phyloP scores from a whole-genome alignment of 495 filamentous ascomycete species.

The Tricharina praecox region DNA sequence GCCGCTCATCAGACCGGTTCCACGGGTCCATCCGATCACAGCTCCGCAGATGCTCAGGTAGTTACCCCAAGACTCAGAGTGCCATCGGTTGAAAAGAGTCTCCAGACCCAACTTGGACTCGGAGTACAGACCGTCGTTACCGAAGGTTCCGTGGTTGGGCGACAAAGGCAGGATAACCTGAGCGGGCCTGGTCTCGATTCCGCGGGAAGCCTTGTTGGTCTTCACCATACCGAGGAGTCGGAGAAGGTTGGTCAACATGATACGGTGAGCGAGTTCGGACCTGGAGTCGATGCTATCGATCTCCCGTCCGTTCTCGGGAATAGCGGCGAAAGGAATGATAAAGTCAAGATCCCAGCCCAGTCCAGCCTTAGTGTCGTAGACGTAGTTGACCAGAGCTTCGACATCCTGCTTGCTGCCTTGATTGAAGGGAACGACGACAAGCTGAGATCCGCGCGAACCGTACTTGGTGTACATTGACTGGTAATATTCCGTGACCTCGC shows the following conservation, averaged over 20 bases:
- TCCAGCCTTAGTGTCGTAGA: constrained; percentile 92
- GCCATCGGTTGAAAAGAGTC: constrained; percentile 96
- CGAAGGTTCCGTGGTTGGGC: constrained; percentile 96
- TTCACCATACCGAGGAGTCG: constrained; percentile 83
- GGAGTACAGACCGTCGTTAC: constrained; percentile 93
- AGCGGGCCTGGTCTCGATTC: constrained; percentile 85
- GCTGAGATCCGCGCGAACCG: constrained; percentile 82
- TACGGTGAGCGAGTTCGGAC: constrained; percentile 93
- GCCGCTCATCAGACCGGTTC: constrained; percentile 91
- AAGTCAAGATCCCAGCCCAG: constrained; percentile 97
- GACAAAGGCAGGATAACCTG: constrained; percentile 93
- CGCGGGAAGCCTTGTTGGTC: constrained; percentile 65
- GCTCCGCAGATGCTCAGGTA: constrained; percentile 98
- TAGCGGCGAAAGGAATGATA: constrained; percentile 91
- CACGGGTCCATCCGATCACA: constrained; percentile 97
- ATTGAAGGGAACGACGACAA: constrained; percentile 97
- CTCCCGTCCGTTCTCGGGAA: constrained; percentile 92
- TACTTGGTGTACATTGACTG: constrained; percentile 94
- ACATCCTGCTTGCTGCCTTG: constrained; percentile 94
- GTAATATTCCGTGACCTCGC: constrained; percentile 97
- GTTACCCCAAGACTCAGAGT: constrained; percentile 91
- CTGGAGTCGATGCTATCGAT: constrained; percentile 96
- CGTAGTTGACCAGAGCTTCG: constrained; percentile 79
- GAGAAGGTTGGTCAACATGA: constrained; percentile 96
- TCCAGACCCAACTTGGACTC: constrained; percentile 95